Percentiles rank a stretch among this genome's conserved stretches.
These are phyloP conservation scores for Dorcoceras hygrometricum DNA, from an alignment of 257 asterid genomes.

Conservation along the genomic window DNA sequence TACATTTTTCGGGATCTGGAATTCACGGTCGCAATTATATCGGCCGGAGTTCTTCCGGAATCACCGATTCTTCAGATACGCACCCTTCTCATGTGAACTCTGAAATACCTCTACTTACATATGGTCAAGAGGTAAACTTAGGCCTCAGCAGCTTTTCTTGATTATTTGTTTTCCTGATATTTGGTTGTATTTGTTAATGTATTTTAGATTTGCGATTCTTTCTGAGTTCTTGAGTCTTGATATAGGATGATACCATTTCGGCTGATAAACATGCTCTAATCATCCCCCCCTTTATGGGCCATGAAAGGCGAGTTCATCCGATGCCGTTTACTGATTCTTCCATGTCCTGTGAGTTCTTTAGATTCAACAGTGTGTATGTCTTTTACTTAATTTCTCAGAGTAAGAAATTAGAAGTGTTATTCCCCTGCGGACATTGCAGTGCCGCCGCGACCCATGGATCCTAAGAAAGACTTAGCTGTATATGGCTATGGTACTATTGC, in stretches of 20 bases:
- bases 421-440: constrained; percentile 33
- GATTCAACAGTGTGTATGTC: background rate
- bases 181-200: background rate
- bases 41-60: constrained; percentile 52
- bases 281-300: constrained; percentile 65
- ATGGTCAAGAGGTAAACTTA: constrained; percentile 77
- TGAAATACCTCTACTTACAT: constrained; percentile 79
- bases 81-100: constrained; percentile 53
- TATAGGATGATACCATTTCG: constrained; percentile 72
- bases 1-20: constrained; percentile 48
- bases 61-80: constrained; percentile 49
- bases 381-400: constrained; percentile 4
- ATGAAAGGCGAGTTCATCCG: constrained; percentile 69
- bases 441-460: constrained; percentile 90
- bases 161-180: background rate
- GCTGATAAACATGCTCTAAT: constrained; percentile 84
- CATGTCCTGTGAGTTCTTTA: constrained; percentile 52
- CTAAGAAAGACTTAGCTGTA: constrained; percentile 84
- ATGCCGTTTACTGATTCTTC: constrained; percentile 63
- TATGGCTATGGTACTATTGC: constrained; percentile 89
- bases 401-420: constrained; percentile 11
- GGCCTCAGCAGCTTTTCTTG: background rate
- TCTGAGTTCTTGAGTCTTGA: constrained; percentile 12
- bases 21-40: constrained; percentile 41
- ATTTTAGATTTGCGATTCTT: constrained; percentile 1